Base-by-base conservation (phyloP, 108 stramenopile species). In the Conticribra weissflogii region DNA sequence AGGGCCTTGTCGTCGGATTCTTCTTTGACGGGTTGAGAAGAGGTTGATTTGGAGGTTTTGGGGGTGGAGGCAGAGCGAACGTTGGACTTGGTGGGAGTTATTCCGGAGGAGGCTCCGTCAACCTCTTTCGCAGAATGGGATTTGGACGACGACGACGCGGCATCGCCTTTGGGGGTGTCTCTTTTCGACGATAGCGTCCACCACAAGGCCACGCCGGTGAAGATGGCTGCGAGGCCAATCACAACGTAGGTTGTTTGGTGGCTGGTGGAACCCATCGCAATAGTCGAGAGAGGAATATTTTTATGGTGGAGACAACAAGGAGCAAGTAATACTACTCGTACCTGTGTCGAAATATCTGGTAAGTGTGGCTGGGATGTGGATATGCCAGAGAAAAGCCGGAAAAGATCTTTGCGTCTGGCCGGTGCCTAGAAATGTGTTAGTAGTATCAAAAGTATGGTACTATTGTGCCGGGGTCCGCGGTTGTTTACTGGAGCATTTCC, bases 11-110 rank as follows among this genome's bases (percentile, higher is more conserved):
- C 69, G 63, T 52, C 63, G 24, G n/a, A n/a, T n/a, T 77, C 68
- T 14, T 61, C 59, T 34, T 21, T 51, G 22, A 15, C 8, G 15
- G 58, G 51, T 34, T 32, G 7, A 1, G 67, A 19, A 3, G 7
- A 22, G 19, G 54, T 33, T 30, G 67, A 3, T 18, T 12, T 41
- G 36, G 8, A 9, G 36, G 8, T 41, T 9, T 12, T 41, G 31
- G 2, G 14, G 65, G 15, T 18, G 71, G 23, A 19, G 71, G 18
- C 19, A 52, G 75, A 59, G 5, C 44, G 32, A 28, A 34, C 44
- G 57, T 78, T 78, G 69, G 77, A 78, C 59, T 78, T 78, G 47
- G 63, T 66, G 44, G 76, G 76, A 5, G 76, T 77, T 22, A 33
- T 69, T 52, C 34, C 44, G 12, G 63, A 63, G 12, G 63, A 63